Evolutionary conservation across 352 stramenopile species (phyloP).

Genomic region (Phytophthora kernoviae): DNA sequence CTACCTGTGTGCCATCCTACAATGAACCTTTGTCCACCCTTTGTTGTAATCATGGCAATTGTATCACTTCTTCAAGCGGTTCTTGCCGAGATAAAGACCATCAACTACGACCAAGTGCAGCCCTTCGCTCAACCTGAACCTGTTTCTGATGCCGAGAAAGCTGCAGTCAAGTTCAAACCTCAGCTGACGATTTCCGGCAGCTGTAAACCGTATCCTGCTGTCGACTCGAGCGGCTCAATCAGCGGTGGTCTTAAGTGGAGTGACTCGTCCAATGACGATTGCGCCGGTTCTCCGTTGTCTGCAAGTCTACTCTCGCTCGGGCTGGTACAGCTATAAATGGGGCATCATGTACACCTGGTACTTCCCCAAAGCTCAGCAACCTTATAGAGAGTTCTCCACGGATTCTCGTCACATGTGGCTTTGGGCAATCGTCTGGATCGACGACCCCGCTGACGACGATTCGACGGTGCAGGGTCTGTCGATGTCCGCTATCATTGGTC

Average conservation of each 20-base stretch:
- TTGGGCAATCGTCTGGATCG: constrained; percentile 9
- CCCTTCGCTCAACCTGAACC: constrained; percentile 13
- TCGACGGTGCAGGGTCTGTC: constrained; percentile 10
- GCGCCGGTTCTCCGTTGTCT: constrained; percentile 21
- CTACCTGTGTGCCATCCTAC: too few relatives aligned
- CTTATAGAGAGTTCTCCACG: background rate
- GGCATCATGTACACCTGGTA: constrained; percentile 37
- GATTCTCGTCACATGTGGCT: constrained; percentile 2
- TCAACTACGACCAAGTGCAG: constrained; percentile 28
- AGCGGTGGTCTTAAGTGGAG: constrained; percentile 8
- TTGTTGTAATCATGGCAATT: constrained; percentile 5
- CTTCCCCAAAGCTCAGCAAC: constrained; percentile 45
- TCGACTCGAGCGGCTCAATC: constrained; percentile 2
- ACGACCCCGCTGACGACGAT: background rate
- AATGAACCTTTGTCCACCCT: constrained; percentile 15
- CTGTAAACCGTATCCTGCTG: constrained; percentile 19
- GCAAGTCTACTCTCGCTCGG: constrained; percentile 32
- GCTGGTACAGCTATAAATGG: constrained; percentile 27
- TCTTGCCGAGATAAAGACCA: constrained; percentile 21
- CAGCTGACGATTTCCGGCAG: constrained; percentile 13
- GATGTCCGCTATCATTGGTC: background rate
- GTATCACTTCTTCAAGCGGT: constrained; percentile 1
- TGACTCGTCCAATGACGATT: constrained; percentile 12
- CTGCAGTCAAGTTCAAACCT: constrained; percentile 17
- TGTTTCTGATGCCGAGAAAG: constrained; percentile 12